Evolutionary conservation across 768 basidiomycete species (phyloP), one percentile per base, ranked within the genome.

Genomic region (Lentinula raphanica): DNA sequence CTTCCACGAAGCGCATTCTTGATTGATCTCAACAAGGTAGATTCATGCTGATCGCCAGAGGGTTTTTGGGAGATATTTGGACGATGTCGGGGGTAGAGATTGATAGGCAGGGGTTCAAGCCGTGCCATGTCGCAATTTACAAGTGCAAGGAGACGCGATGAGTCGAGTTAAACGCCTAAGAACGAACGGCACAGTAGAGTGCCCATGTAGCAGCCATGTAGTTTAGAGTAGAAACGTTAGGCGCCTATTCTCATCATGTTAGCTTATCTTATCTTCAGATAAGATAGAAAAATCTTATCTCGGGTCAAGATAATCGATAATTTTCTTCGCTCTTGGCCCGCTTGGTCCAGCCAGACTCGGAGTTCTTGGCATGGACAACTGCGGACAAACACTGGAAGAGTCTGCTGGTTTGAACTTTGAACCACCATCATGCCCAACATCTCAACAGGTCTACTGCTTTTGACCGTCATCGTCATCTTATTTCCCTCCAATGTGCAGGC

Each of bases 1-100:
- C 79, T 74, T 46, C 85, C 85, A 31, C 79, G 82, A 38, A 90
- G 73, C 13, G 83, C 85, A n/a, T 67, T 68, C 38, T 79, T 79
- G 54, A 90, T 86, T 25, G 86, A 74, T 58, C 73, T 75, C 38
- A 89, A 74, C 0, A 90, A 71, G 17, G 66, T 63, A 12, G 79
- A 78, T 32, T 70, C 71, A 1, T 50, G 40, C 54, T 23, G 19
- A 59, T 32, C 54, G 55, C 12, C 9, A 25, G 32, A 21, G n/a
- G 19, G 6, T 19, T 25, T 42, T 7, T 61, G 13, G 61, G 36
- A 36, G 32, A n/a, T 32, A 38, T 48, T 39, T 25, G 51, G 36
- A 12, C 15, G n/a, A 39, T 39, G 9, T 28, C 19, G n/a, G 3
- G 21, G 51, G 25, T 36, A 40, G 17, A 53, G 51, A 23, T 39